These are phyloP conservation scores for Hypoxylon sp. DNA, from an alignment of 2,329 filamentous ascomycete genomes.

Conservation along the genomic window DNA sequence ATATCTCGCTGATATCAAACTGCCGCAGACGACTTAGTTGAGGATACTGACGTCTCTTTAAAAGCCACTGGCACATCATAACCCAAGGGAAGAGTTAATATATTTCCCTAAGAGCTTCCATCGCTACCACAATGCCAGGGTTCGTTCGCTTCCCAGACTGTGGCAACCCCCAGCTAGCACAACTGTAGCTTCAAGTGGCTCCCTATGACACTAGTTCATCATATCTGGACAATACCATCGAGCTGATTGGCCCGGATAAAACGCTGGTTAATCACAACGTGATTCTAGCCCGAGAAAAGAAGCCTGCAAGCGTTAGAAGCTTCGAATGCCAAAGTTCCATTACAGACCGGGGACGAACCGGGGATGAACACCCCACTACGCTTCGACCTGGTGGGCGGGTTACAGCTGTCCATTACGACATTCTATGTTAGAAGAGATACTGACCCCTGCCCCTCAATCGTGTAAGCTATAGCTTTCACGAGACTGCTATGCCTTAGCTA, in stretches of 20 bases:
- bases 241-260: conserved; percentile 45
- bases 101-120: conserved; percentile 10
- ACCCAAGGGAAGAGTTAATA: conserved; percentile 10
- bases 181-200: conserved; percentile 5
- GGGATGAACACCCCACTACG: conserved; percentile 37
- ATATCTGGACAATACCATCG: conserved; percentile 9
- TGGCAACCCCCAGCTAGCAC: conserved; percentile 21
- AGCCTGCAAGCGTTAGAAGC: conserved; percentile 28
- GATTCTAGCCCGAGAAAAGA: conserved; percentile 31
- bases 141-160: conserved; percentile 22
- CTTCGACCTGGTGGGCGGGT: conserved; percentile 29
- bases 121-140: conserved; percentile 22
- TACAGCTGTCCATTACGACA: conserved; percentile 39
- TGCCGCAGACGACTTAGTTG: conserved; percentile 8
- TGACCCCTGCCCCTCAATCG: conserved; percentile 32
- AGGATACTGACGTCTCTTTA: neutral
- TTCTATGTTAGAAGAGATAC: conserved; percentile 28
- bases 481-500: conserved; percentile 34
- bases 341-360: conserved; percentile 32
- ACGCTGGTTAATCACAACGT: conserved; percentile 27
- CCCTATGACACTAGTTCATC: conserved; percentile 15
- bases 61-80: conserved; percentile 6
- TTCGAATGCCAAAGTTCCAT: conserved; percentile 26
- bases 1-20: neutral
- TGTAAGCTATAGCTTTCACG: conserved; percentile 34